Base-by-base conservation (phyloP, 2,329 filamentous ascomycete genomes). In the Endoconidiophora polonica region DNA sequence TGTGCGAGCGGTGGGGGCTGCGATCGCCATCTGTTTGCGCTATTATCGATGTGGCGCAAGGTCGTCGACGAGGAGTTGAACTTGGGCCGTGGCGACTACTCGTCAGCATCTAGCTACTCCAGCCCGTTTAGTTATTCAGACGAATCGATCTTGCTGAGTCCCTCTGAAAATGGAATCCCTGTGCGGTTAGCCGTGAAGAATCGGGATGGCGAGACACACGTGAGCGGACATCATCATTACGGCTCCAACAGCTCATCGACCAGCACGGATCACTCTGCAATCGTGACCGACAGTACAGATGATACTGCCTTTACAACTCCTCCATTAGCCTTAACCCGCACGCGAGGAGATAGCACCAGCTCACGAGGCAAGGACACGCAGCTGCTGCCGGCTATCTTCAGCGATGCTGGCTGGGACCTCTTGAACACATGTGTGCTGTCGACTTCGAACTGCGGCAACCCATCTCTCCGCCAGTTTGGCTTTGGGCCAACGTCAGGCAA, bases 391-490 rank as follows among this genome's bases (percentile, higher is more conserved):
- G 69, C 80, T 4, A 73, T 98, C 51, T 98, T 96, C 63, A 79
- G 81, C 44, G 91, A 98, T 60, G 58, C 74, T 1, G 91, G 90
- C 44, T 98, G 88, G 87, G 90, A 96, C 64, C 88, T 84, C 62
- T 76, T 95, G 56, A 96, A 96, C 69, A 93, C 77, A 55, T 96
- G 90, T 6, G 86, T 96, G 56, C 70, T 98, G 38, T 94, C 86
- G 5, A 96, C 91, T 0, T 95, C 88, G n/a, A 98, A 98, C 70
- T 98, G 91, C 65, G 91, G 91, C 53, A 98, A 96, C 65, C 91
- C 91, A 0, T 86, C 83, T 0, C 77, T 98, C 16, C 80, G 91
- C 2, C 90, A 96, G 59, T 98, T 98, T 59, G 91, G 91, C 3
- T 98, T 98, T 61, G 91, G 91, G 0, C 91, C 91, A 1, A 94